Evolutionary conservation across 176 grass and related monocot genomes (phyloP), one percentile per base, ranked within the genome.

Genomic region (Lolium multiflorum): DNA sequence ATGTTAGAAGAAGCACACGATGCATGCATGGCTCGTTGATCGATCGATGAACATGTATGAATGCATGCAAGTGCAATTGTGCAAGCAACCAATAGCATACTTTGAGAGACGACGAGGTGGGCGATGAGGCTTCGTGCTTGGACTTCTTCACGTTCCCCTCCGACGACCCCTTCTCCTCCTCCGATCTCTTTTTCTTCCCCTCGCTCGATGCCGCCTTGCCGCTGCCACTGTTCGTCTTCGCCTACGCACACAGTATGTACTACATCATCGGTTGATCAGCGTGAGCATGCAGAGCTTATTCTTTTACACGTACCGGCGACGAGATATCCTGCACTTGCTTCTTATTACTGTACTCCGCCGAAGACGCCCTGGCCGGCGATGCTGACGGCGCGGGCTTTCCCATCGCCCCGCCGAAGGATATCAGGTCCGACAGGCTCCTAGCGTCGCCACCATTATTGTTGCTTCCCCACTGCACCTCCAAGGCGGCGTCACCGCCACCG

Each of bases 111-210:
- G 96, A 91, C 18, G 96, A 91, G 37, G 86, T 90, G 46, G 93
- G 85, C 22, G 96, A 95, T 22, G 71, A 76, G 28, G 76, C 60
- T 17, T 95, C 93, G 24, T 84, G 87, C 85, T 95, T 95, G 55
- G 91, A 89, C 56, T 95, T 98, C 84, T 98, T 95, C 20, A 66
- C 12, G 35, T 82, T 89, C 61, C 81, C 87, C 39, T 91, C 91
- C 60, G 87, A 84, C 60, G 87, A 84, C 12, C 35, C 82, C 43
- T 35, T 74, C n/a, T 73, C 81, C 48, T 98, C 78, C 80, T 89
- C 85, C 21, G 86, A 88, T 68, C 89, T 92, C 81, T 94, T 98
- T 85, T 93, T 96, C 70, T 91, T 98, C 65, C 91, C 91, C 63
- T 94, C 91, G 55, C 82, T 87, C 17, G 79, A 80, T 63, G 85